phyloP scores from a whole-genome alignment of 176 grass and related monocot species.

The Oryza brachyantha region DNA sequence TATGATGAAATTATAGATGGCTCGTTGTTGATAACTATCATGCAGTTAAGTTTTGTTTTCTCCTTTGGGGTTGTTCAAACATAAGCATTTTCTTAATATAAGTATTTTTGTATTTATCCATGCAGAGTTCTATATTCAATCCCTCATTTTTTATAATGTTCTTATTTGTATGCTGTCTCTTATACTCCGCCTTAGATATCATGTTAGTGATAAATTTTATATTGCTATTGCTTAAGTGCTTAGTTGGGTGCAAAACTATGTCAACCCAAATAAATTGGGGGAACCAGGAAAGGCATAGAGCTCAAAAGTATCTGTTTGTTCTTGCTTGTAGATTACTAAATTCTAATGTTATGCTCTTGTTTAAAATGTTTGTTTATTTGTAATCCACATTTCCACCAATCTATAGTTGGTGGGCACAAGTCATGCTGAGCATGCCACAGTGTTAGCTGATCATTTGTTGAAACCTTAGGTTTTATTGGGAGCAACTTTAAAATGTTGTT shows the following conservation, averaged over 20 bases:
- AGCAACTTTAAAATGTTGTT: neutral
- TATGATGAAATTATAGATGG: neutral
- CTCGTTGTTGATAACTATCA: neutral
- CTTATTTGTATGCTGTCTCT: neutral
- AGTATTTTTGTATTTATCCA: neutral
- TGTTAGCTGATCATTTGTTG: neutral
- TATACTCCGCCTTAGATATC: neutral
- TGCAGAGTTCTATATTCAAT: neutral
- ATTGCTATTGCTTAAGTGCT: neutral
- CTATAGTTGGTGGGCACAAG: neutral
- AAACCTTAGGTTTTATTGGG: neutral
- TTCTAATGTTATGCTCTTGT: neutral
- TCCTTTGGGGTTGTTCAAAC: neutral
- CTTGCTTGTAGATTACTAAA: too few species aligned
- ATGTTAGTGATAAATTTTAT: neutral
- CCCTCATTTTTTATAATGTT: neutral
- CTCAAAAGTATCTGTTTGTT: neutral
- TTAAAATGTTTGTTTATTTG: neutral
- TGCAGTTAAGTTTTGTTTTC: neutral
- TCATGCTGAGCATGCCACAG: neutral
- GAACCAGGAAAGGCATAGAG: neutral
- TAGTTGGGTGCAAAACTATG: neutral
- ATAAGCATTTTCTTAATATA: neutral
- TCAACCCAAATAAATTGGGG: neutral
- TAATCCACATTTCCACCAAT: neutral